These are phyloP conservation scores for Tylopilus sp. DNA, from an alignment of 1,284 basidiomycete species.

Conservation along the genomic window DNA sequence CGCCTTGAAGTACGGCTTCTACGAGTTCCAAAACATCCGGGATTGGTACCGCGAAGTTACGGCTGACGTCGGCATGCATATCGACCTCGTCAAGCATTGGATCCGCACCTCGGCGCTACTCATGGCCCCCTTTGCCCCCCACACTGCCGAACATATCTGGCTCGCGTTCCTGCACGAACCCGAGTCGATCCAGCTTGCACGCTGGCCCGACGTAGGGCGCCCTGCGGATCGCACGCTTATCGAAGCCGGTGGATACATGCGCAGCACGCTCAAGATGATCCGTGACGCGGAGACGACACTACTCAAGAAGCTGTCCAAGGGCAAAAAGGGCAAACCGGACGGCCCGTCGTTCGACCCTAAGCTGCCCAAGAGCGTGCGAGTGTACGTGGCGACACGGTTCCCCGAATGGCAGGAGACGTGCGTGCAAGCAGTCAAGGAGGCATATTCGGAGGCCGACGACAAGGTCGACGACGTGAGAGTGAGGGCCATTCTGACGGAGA, in stretches of 20 bases:
- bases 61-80: conserved; percentile 91
- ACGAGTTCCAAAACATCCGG: conserved; percentile 92
- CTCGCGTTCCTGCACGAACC: conserved; percentile 78
- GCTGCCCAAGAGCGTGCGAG: conserved; percentile 86
- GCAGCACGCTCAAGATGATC: conserved; percentile 87
- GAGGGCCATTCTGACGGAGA: conserved; percentile 73
- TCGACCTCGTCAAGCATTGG: conserved; percentile 83
- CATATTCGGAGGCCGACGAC: conserved; percentile 70
- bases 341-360: conserved; percentile 78
- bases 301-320: conserved; percentile 81
- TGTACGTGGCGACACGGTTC: conserved; percentile 93
- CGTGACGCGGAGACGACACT: conserved; percentile 89
- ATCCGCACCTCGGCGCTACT: conserved; percentile 86
- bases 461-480: conserved; percentile 90
- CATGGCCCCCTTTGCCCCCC: conserved; percentile 92
- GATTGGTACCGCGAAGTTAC: conserved; percentile 99
- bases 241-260: conserved; percentile 88
- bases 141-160: conserved; percentile 97
- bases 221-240: conserved; percentile 72
- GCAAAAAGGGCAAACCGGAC: conserved; percentile 59
- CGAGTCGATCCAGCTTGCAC: conserved; percentile 85
- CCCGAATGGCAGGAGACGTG: conserved; percentile 94
- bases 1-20: conserved; percentile 95
- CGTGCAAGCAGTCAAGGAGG: conserved; percentile 80
- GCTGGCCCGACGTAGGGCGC: conserved; percentile 76